Percentiles rank a stretch among this genome's conserved stretches.
Evolutionary conservation across 73 alveolate genomes (phyloP).

Genomic region (Uronychia setigera): DNA sequence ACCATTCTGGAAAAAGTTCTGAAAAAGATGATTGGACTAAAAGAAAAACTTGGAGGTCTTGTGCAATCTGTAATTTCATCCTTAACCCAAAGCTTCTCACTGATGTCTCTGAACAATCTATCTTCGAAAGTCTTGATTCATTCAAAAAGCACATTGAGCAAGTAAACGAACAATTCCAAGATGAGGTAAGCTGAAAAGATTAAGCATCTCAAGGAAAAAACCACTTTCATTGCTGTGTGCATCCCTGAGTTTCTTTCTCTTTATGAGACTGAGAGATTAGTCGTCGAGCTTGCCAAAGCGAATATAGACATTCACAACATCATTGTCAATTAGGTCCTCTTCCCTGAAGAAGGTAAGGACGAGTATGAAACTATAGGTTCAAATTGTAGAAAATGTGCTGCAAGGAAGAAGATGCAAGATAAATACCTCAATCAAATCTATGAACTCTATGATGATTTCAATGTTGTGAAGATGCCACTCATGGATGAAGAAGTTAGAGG

Average conservation of each 20-base stretch:
- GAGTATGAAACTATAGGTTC: slow-evolving; percentile 6
- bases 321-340: slow-evolving; percentile 96
- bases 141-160: slow-evolving; percentile 90
- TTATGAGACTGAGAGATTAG: slow-evolving; percentile 99
- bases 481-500: slow-evolving; percentile 98
- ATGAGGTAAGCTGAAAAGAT: slow-evolving; percentile 15
- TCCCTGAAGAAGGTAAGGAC: slow-evolving; percentile 85
- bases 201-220: slow-evolving; percentile 68
- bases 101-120: background rate
- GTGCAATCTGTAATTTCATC: slow-evolving; percentile 47
- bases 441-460: slow-evolving; percentile 96
- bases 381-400: slow-evolving; percentile 94
- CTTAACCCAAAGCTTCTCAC: background rate
- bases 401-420: slow-evolving; percentile 97
- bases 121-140: slow-evolving; percentile 82
- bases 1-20: slow-evolving; percentile 95
- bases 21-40: slow-evolving; percentile 78
- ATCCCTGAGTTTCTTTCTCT: slow-evolving; percentile 98
- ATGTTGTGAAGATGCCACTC: slow-evolving; percentile 90
- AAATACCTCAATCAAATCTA: slow-evolving; percentile 93
- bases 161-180: slow-evolving; percentile 89
- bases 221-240: slow-evolving; percentile 99
- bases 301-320: slow-evolving; percentile 97
- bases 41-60: slow-evolving; percentile 91
- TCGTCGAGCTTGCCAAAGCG: slow-evolving; percentile 94